Conservation (phyloP, 2,329 filamentous ascomycete species). For the Claviceps paspali region DNA sequence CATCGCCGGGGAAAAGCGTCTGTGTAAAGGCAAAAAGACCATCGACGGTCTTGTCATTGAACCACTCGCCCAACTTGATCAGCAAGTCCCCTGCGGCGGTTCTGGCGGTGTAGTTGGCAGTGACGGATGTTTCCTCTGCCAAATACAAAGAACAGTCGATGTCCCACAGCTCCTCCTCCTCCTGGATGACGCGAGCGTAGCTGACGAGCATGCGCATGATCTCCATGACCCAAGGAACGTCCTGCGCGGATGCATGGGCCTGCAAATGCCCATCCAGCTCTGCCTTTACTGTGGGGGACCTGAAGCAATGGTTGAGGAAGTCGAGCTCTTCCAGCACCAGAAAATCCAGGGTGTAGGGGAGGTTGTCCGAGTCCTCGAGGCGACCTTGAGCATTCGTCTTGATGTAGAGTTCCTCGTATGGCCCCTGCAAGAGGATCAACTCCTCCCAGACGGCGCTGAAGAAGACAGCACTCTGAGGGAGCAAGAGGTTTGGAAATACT, state of each 20-base stretch:
- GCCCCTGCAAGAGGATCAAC: constrained; percentile 52
- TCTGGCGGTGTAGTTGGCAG: constrained; percentile 87
- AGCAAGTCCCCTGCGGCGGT: constrained; percentile 85
- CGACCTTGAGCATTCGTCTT: constrained; percentile 73
- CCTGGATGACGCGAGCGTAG: constrained; percentile 78
- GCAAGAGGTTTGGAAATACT: constrained; percentile 68
- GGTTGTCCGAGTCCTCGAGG: constrained; percentile 72
- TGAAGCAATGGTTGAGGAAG: constrained; percentile 81
- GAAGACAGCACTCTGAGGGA: constrained; percentile 65
- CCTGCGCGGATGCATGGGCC: constrained; percentile 40
- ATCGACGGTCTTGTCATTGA: constrained; percentile 59
- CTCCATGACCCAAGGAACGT: constrained; percentile 69
- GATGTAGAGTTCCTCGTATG: constrained; percentile 76
- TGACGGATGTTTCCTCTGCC: constrained; percentile 87
- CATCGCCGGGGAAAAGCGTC: constrained; percentile 48
- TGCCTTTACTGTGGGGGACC: constrained; percentile 73
- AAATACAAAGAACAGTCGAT: constrained; percentile 92
- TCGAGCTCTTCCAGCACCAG: constrained; percentile 88
- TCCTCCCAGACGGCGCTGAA: constrained; percentile 88
- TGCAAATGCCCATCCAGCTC: constrained; percentile 72
- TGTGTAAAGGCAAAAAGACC: constrained; percentile 66
- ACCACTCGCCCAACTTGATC: constrained; percentile 87
- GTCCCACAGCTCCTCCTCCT: constrained; percentile 92
- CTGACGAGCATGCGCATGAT: constrained; percentile 73
- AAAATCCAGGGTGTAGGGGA: constrained; percentile 93